Percentiles rank a stretch among this genome's conserved stretches.
phyloP scores from a whole-genome alignment of 208 protist species.

The Lotmaria passim region DNA sequence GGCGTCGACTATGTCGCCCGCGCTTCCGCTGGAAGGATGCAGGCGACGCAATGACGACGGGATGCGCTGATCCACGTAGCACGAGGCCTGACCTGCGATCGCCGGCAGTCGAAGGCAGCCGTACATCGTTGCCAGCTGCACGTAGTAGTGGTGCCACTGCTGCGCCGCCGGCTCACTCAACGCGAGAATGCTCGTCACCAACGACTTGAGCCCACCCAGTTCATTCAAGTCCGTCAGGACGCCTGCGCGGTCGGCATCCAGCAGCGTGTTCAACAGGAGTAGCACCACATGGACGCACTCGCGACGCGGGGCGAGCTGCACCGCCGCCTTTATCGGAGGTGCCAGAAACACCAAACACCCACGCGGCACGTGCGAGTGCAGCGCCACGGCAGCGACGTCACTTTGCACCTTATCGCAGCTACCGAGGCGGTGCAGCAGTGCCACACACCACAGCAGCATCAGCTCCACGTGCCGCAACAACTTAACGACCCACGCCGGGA shows the following conservation, averaged over 20 bases:
- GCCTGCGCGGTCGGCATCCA: constrained; percentile 19
- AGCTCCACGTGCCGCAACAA: constrained; percentile 43
- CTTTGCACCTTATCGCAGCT: constrained; percentile 27
- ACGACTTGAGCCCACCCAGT: constrained; percentile 38
- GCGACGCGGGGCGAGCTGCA: constrained; percentile 24
- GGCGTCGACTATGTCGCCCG: not conserved
- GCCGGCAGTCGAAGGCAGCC: constrained; percentile 55
- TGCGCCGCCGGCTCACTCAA: constrained; percentile 36
- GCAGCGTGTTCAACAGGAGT: constrained; percentile 33
- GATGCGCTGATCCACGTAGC: constrained; percentile 41
- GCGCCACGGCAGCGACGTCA: constrained; percentile 16
- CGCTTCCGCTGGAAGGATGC: not conserved
- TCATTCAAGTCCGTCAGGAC: constrained; percentile 36
- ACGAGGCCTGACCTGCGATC: constrained; percentile 6
- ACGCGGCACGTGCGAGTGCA: constrained; percentile 33
- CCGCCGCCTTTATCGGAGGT: not conserved
- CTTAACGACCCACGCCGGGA: constrained; percentile 38
- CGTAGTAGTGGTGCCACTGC: constrained; percentile 69
- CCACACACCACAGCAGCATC: constrained; percentile 50
- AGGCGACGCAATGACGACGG: constrained; percentile 17
- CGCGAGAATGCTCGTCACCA: constrained; percentile 53
- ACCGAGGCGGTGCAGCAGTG: constrained; percentile 43
- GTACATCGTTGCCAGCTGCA: constrained; percentile 56
- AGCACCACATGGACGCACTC: constrained; percentile 50
- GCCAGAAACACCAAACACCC: constrained; percentile 25